phyloP scores from a whole-genome alignment of 441 rosid genomes.

The Jatropha multifida region DNA sequence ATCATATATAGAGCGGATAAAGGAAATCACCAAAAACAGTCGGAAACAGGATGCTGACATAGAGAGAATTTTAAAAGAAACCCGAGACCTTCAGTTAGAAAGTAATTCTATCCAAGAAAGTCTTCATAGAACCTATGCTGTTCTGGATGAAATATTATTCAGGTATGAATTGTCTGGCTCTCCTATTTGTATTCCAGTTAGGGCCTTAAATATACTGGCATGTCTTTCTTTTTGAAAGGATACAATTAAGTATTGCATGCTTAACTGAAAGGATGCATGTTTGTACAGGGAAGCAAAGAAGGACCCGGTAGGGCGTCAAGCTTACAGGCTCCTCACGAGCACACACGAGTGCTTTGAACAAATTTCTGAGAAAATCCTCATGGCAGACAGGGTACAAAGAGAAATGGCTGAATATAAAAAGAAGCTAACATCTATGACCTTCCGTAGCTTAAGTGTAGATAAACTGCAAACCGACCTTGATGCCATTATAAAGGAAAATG shows the following conservation, averaged over 20 bases:
- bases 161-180: conserved; percentile 37
- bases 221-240: not conserved
- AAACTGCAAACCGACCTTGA: conserved; percentile 63
- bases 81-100: conserved; percentile 82
- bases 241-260: conserved; percentile 2
- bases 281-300: conserved; percentile 72
- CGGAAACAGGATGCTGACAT: conserved; percentile 76
- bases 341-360: conserved; percentile 78
- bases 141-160: conserved; percentile 74
- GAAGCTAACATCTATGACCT: conserved; percentile 59
- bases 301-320: conserved; percentile 61
- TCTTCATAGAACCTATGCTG: conserved; percentile 73
- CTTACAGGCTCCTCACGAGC: conserved; percentile 67
- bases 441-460: conserved; percentile 47
- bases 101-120: conserved; percentile 85
- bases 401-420: conserved; percentile 68
- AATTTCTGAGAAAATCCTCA: conserved; percentile 59
- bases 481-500: conserved; percentile 57
- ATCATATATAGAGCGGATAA: conserved; percentile 63
- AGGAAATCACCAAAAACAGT: conserved; percentile 84
- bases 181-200: not conserved
- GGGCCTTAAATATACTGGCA: not conserved
- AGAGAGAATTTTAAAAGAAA: conserved; percentile 69
- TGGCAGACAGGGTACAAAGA: conserved; percentile 62
- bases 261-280: conserved; percentile 16